These are phyloP conservation scores for Skeletonema tropicum DNA, from an alignment of 108 stramenopile genomes.

Conservation along the genomic window DNA sequence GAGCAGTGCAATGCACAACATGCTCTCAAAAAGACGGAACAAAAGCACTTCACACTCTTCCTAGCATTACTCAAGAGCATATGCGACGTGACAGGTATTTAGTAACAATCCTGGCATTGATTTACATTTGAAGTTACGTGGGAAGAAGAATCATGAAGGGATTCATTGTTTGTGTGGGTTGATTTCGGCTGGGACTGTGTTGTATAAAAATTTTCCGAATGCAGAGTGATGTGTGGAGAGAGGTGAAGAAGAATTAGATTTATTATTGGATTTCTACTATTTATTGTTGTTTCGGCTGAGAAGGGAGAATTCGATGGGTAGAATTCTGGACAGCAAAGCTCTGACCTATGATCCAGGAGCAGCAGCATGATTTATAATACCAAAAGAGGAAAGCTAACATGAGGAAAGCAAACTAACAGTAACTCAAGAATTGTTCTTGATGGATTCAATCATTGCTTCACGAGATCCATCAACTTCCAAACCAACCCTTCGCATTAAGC, in stretches of 20 bases:
- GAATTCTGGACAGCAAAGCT: no score
- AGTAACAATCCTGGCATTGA: conserved; percentile 86
- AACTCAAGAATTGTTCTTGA: background rate
- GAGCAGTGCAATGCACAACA: background rate
- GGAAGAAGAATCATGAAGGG: conserved; percentile 84
- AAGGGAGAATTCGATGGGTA: no score
- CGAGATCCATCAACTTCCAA: conserved; percentile 18
- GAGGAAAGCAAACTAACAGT: background rate
- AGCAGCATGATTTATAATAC: no score
- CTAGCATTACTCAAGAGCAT: conserved; percentile 71
- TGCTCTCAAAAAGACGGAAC: conserved; percentile 35
- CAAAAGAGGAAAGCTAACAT: no score
- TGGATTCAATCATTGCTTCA: background rate
- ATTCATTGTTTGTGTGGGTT: conserved; percentile 80
- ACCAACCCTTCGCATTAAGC: background rate
- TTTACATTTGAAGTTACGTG: conserved; percentile 68
- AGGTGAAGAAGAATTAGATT: background rate
- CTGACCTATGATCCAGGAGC: no score
- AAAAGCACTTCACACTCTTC: conserved; percentile 67
- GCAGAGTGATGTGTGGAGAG: background rate
- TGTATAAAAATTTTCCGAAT: conserved; percentile 87
- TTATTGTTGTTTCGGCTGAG: no score
- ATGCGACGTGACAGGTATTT: conserved; percentile 79
- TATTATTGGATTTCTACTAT: background rate
- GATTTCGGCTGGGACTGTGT: conserved; percentile 72